Conservation (phyloP, 441 rosid genomes). For the Erodium texanum region DNA sequence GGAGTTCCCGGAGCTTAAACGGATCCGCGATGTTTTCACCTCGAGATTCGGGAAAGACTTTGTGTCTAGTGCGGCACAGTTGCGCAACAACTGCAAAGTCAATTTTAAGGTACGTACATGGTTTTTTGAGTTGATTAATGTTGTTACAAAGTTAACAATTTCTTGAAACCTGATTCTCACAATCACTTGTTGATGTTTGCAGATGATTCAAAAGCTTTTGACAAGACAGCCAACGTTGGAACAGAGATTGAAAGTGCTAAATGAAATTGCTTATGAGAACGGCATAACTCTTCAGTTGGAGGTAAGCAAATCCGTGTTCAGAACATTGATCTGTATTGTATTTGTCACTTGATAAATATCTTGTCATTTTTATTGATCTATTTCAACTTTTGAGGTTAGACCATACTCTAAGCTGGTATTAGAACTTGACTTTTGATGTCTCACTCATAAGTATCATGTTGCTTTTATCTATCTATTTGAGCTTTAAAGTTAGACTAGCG, state of each 20-base stretch:
- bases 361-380: too few relatives aligned
- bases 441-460: too few relatives aligned
- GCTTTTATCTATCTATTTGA: too few relatives aligned
- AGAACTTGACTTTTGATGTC: too few relatives aligned
- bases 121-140: too few relatives aligned
- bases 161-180: background rate
- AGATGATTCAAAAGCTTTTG: slow-evolving; percentile 80
- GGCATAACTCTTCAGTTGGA: slow-evolving; percentile 36
- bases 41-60: slow-evolving; percentile 76
- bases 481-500: too few relatives aligned
- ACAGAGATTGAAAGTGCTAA: slow-evolving; percentile 46
- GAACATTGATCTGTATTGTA: too few relatives aligned
- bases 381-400: too few relatives aligned
- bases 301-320: too few relatives aligned
- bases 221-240: slow-evolving; percentile 61
- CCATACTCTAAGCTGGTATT: too few relatives aligned
- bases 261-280: slow-evolving; percentile 65
- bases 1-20: slow-evolving; percentile 89
- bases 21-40: slow-evolving; percentile 49
- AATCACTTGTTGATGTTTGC: background rate
- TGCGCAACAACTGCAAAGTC: slow-evolving; percentile 69
- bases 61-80: slow-evolving; percentile 57
- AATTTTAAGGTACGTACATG: slow-evolving; percentile 46
- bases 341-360: too few relatives aligned
- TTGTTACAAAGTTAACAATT: too few relatives aligned